Conservation (phyloP, 176 grass and related monocot species). For the Phoenix dactylifera region DNA sequence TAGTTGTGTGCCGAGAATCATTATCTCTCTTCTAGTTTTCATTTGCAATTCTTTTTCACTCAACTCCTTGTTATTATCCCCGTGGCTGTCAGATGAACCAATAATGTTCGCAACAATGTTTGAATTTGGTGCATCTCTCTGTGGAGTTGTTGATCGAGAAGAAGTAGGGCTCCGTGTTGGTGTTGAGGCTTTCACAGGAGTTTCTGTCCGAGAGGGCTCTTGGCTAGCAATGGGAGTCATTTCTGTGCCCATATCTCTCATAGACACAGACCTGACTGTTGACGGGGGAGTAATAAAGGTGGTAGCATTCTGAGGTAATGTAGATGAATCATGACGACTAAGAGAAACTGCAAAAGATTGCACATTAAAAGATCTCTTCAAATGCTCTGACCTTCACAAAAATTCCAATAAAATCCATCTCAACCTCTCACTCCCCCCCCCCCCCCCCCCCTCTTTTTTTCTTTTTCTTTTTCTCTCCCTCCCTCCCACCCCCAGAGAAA, state of each 20-base stretch:
- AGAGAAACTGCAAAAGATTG: constrained; percentile 50
- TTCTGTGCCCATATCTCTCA: constrained; percentile 98
- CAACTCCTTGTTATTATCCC: constrained; percentile 38
- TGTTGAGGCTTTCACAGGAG: constrained; percentile 56
- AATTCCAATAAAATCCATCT: no score
- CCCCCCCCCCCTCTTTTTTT: no score
- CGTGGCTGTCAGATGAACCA: constrained; percentile 20
- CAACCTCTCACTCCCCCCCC: no score
- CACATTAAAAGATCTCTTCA: not conserved
- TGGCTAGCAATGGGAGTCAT: constrained; percentile 98
- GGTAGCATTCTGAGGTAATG: constrained; percentile 42
- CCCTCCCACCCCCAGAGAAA: no score
- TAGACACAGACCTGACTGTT: constrained; percentile 75
- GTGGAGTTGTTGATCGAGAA: constrained; percentile 60
- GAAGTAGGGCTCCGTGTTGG: constrained; percentile 52
- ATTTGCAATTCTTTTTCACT: constrained; percentile 70
- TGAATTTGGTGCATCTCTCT: constrained; percentile 18
- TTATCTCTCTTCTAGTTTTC: constrained; percentile 85
- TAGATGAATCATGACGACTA: constrained; percentile 53
- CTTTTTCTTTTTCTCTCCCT: no score
- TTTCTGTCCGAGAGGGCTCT: constrained; percentile 88
- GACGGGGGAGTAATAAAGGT: constrained; percentile 52
- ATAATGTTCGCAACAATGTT: constrained; percentile 14
- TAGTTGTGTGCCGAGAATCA: constrained; percentile 79
- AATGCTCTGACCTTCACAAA: no score